Evolutionary conservation across 768 basidiomycete species (phyloP), one percentile per base, ranked within the genome.

Genomic region (Xerocomellus intermedius): DNA sequence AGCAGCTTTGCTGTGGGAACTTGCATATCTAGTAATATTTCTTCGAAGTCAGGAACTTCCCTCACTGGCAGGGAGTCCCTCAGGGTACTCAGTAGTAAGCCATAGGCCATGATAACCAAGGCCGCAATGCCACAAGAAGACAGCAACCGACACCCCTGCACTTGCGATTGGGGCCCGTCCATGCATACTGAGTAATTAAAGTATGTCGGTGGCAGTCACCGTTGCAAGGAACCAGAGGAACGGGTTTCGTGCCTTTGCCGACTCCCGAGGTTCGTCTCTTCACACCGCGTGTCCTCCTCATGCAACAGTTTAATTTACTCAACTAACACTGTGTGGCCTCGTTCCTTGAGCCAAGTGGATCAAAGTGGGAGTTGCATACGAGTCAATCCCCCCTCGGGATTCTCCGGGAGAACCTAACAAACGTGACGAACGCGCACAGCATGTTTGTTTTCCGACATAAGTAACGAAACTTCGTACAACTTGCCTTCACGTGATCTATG

Each of bases 1-100:
- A 54, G 16, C 30, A 17, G n/a, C 14, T 10, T 10, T 12, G 43
- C 37, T 55, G 36, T 45, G 49, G 49, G 49, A 55, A 55, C 30
- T 32, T 44, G 54, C 36, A 24, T 44, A 51, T 51, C 42, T 8
- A 26, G 24, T 33, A 38, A 45, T 38, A n/a, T 19, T 50, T 17
- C 35, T 49, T 43, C 33, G 17, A 14, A 9, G 21, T 50, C 22
- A 16, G 35, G 30, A 33, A 32, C 17, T 24, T 17, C 19, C 42
- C 28, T 45, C 26, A 26, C 24, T 24, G 24, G 5, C 35, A 12
- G 17, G 24, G 4, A 24, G 22, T 12, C 22, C 16, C 22, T 26
- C 8, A 8, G 9, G 24, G 24, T n/a, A 17, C 36, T 33, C 32
- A 5, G 33, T 14, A 13, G 26, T 26, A 26, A 6, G 26, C 26